phyloP scores from a whole-genome alignment of 2,329 filamentous ascomycete species.

The Neopestalotiopsis sp. region DNA sequence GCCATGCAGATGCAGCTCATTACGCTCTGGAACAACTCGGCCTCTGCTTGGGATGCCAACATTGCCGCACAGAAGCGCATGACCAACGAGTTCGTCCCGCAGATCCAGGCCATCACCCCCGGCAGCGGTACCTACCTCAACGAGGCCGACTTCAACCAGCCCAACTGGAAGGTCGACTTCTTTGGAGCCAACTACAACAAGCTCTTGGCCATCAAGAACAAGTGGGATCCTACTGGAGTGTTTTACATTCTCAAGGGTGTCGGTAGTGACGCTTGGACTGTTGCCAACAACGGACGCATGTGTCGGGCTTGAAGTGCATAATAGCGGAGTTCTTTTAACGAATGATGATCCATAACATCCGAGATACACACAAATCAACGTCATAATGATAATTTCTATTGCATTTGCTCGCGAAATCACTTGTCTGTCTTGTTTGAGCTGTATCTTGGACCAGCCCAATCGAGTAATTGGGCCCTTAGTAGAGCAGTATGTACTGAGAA shows the following conservation, averaged over 20 bases:
- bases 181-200: constrained; percentile 41
- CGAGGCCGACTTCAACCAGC: constrained; percentile 44
- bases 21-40: constrained; percentile 28
- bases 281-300: constrained; percentile 42
- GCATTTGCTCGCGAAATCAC: too few relatives aligned
- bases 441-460: too few relatives aligned
- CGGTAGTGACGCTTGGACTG: constrained; percentile 47
- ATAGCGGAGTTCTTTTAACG: too few relatives aligned
- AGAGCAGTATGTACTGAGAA: too few relatives aligned
- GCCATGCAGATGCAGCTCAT: constrained; percentile 33
- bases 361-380: too few relatives aligned
- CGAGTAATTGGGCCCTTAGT: too few relatives aligned
- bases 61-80: constrained; percentile 35
- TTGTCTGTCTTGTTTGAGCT: too few relatives aligned
- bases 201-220: constrained; percentile 45
- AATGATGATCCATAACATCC: too few relatives aligned
- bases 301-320: constrained; percentile 29
- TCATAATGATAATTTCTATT: too few relatives aligned
- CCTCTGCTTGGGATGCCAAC: constrained; percentile 29
- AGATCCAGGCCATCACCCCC: constrained; percentile 28
- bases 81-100: constrained; percentile 37
- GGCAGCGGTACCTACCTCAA: constrained; percentile 40
- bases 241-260: constrained; percentile 47
- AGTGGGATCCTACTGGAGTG: constrained; percentile 44
- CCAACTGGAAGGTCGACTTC: constrained; percentile 38